A percentile compares a stretch with the other conserved stretches of the same genome.
Conservation (phyloP, 768 basidiomycete species). For the Cyclocybe cylindracea region DNA sequence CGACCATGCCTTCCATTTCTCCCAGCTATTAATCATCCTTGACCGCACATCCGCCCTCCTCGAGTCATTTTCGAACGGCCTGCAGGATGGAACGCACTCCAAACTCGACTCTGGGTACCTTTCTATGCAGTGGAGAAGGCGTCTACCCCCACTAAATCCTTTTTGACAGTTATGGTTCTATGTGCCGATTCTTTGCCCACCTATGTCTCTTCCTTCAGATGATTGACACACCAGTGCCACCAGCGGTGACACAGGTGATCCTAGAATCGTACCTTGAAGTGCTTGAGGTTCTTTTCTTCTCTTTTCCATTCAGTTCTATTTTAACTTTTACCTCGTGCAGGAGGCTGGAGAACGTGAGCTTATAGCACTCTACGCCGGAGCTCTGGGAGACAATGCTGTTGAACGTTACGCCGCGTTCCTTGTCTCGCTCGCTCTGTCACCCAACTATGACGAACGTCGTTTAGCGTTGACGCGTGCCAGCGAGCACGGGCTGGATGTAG, state of each 20-base stretch:
- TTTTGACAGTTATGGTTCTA: slow-evolving; percentile 55
- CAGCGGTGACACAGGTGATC: slow-evolving; percentile 75
- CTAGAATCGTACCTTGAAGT: slow-evolving; percentile 88
- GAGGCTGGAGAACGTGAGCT: slow-evolving; percentile 78
- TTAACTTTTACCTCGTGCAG: slow-evolving; percentile 30
- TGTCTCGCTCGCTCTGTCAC: slow-evolving; percentile 67
- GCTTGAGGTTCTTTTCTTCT: slow-evolving; percentile 58
- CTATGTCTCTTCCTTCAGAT: slow-evolving; percentile 86
- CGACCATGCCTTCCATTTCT: slow-evolving; percentile 78
- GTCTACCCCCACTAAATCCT: not conserved
- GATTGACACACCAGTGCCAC: slow-evolving; percentile 74
- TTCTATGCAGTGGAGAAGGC: not conserved
- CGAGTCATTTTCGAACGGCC: slow-evolving; percentile 61
- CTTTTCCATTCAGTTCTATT: not conserved
- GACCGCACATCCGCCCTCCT: slow-evolving; percentile 69
- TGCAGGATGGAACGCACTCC: slow-evolving; percentile 52
- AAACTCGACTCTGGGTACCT: slow-evolving; percentile 58
- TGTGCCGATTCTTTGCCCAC: slow-evolving; percentile 93
- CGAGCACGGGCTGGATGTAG: slow-evolving; percentile 84
- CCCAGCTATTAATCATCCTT: slow-evolving; percentile 79
- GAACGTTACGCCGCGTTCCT: slow-evolving; percentile 93
- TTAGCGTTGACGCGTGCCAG: slow-evolving; percentile 73
- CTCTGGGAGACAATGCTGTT: slow-evolving; percentile 87
- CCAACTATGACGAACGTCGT: slow-evolving; percentile 64
- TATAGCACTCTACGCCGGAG: slow-evolving; percentile 92